Evolutionary conservation across 208 protist genomes (phyloP).

Genomic region (Balamuthia mandrillaris): DNA sequence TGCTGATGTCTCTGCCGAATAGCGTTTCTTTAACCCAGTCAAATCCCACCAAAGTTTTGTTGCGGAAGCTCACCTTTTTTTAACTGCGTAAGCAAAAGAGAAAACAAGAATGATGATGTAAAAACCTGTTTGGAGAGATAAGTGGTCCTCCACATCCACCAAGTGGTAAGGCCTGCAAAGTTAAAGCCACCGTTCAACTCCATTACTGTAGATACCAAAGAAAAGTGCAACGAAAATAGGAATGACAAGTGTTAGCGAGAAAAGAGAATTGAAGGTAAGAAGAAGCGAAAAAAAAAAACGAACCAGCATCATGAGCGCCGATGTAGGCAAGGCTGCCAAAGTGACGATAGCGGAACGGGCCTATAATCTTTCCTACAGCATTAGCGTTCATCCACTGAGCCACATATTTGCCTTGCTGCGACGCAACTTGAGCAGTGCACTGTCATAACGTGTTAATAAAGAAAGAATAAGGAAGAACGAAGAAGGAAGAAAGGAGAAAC

Average conservation of each 20-base stretch:
- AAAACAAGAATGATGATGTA: not conserved
- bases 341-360: not conserved
- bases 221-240: not conserved
- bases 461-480: not conserved
- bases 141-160: conserved; percentile 11
- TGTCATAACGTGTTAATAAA: not conserved
- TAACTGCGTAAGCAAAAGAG: not conserved
- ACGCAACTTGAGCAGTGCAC: conserved; percentile 5
- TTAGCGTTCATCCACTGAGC: not conserved
- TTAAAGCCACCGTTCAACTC: not conserved
- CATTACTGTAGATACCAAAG: not conserved
- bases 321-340: not conserved
- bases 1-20: conserved; percentile 8
- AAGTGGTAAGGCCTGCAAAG: conserved; percentile 2
- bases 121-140: conserved; percentile 22
- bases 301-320: not conserved
- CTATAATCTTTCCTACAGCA: not conserved
- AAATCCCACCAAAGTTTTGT: conserved; percentile 23
- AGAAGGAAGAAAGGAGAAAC: not conserved
- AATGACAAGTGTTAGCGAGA: not conserved
- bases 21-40: conserved; percentile 23
- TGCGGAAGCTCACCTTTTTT: not conserved
- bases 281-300: not conserved
- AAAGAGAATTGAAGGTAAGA: not conserved
- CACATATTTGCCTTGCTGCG: conserved; percentile 6